Evolutionary conservation across 805 yeast species (phyloP).

Genomic region (Saccharomycodes ludwigii): DNA sequence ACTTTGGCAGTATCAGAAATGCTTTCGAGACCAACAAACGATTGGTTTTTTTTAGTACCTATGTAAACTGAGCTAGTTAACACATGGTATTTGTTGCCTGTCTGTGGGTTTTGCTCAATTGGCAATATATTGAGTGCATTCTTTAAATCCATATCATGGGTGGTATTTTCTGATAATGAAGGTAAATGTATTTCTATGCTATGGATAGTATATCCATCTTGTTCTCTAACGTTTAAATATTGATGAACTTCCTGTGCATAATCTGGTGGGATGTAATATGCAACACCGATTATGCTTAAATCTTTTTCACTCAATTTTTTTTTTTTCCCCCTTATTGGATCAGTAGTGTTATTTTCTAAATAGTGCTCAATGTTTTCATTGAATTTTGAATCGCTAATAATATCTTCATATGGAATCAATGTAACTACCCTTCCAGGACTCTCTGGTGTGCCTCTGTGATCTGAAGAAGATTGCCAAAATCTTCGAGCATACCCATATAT

Average conservation of each 20-base stretch:
- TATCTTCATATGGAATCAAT: conserved; percentile 46
- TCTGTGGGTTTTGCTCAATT: conserved; percentile 9
- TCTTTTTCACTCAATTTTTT: conserved; percentile 24
- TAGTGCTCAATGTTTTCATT: conserved; percentile 28
- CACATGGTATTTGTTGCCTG: conserved; percentile 25
- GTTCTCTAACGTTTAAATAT: conserved; percentile 73
- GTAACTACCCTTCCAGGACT: conserved; percentile 88
- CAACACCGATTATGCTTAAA: conserved; percentile 63
- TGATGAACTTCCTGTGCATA: conserved; percentile 47
- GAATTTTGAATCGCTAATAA: conserved; percentile 29
- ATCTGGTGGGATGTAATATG: conserved; percentile 64
- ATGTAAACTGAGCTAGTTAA: conserved; percentile 61
- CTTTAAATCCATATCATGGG: conserved; percentile 14
- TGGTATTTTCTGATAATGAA: conserved; percentile 6
- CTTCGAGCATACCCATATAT: conserved; percentile 67
- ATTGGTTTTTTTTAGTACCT: conserved; percentile 68
- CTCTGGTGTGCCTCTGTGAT: conserved; percentile 81
- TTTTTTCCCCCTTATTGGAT: conserved; percentile 12
- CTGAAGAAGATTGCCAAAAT: conserved; percentile 86
- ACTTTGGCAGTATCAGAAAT: conserved; percentile 45
- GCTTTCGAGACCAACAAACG: conserved; percentile 76
- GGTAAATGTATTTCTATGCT: conserved; percentile 47
- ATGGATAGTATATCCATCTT: conserved; percentile 74
- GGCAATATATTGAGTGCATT: conserved; percentile 20
- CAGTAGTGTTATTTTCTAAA: conserved; percentile 11